phyloP scores from a whole-genome alignment of 1,284 basidiomycete species.

The Meira nashicola region DNA sequence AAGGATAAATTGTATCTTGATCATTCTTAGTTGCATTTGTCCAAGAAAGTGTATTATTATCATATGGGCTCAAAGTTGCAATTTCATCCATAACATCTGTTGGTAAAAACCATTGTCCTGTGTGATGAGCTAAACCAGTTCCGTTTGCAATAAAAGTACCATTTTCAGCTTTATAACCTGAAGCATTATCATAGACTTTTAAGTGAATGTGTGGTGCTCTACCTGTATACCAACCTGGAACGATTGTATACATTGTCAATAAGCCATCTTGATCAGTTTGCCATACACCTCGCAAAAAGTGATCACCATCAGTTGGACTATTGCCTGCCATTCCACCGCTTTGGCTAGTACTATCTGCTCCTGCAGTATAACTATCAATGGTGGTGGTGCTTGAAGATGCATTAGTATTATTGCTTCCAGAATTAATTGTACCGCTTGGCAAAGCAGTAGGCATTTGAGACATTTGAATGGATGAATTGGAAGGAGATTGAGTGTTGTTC shows the following conservation, averaged over 20 bases:
- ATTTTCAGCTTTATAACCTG: conserved; percentile 7
- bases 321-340: neutral
- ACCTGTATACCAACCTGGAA: conserved; percentile 5
- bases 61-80: conserved; percentile 1
- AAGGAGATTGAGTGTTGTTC: neutral
- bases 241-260: neutral
- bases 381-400: neutral
- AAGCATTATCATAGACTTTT: neutral
- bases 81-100: neutral
- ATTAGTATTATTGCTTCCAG: neutral
- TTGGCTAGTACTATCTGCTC: too few relatives aligned
- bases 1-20: neutral
- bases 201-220: conserved; percentile 3
- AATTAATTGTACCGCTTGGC: too few relatives aligned
- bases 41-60: neutral
- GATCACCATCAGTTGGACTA: neutral
- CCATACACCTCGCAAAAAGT: conserved; percentile 4
- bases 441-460: too few relatives aligned
- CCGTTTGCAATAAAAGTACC: conserved; percentile 4
- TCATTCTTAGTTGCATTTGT: neutral
- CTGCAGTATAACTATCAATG: neutral
- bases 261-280: conserved; percentile 3
- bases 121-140: conserved; percentile 2
- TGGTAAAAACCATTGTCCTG: conserved; percentile 2
- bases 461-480: too few relatives aligned